Base-by-base conservation (phyloP, 805 yeast species). In the Saturnispora hagleri region DNA sequence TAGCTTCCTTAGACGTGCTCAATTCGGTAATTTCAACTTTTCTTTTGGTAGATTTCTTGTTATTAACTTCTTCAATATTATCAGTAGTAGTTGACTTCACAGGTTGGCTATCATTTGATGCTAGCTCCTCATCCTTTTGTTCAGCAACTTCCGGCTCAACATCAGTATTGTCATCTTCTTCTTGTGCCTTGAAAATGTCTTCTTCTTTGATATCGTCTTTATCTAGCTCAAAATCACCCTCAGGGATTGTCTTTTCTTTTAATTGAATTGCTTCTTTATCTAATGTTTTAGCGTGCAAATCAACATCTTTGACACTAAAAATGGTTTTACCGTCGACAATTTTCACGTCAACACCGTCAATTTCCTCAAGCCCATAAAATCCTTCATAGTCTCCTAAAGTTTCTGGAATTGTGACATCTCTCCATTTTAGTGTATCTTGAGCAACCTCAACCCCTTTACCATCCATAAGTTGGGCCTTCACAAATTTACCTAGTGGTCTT, bases 301-400 rank as follows among this genome's bases (percentile, higher is more conserved):
- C 47, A 55, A 67, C 60, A 40, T 72, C 74, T 13, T 63, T 71
- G 9, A 73, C 74, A n/a, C 74, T 62, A 60, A 84, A 85, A 50
- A 77, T 77, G 0, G 84, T 81, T 48, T 73, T 69, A 13, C 96
- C 96, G 55, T 86, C 72, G 2, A 80, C 78, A 51, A 82, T 74
- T 54, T 86, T 80, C 6, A 91, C 90, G 60, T 77, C 90, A 34
- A 91, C 97, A 43, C 97, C 97, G 52, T 89, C 97, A 48, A 93
- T 75, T 64, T 91, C 98, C 65, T 91, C 99, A 35, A 93, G 70
- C 0, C 97, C 99, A 64, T 82, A 89, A 60, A 90, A 84, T 0
- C 97, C 97, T 57, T 86, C 90, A 62, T 85, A 87, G 66, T 89
- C 96, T 54, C 82, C 96, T 47, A 87, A 68, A 26, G 88, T 82